Conservation (phyloP, 352 stramenopile genomes). For the Globisporangium parvum region DNA sequence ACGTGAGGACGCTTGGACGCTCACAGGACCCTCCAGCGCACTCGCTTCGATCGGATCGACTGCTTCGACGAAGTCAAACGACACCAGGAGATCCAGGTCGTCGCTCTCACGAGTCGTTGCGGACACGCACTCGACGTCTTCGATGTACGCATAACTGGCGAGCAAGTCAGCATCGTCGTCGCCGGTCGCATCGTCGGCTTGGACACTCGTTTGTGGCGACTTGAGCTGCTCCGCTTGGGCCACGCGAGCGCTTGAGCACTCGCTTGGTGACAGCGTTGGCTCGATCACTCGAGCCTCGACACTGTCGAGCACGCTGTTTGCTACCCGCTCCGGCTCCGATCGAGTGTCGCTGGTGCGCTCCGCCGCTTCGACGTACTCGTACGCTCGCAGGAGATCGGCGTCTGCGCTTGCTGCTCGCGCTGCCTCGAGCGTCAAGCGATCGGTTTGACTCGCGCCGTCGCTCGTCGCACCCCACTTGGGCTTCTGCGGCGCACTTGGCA, state of each 20-base stretch:
- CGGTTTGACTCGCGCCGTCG: slow-evolving; percentile 10
- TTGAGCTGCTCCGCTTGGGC: background rate
- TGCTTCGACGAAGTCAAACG: slow-evolving; percentile 21
- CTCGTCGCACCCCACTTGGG: slow-evolving; percentile 4
- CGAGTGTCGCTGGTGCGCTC: background rate
- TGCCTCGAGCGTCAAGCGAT: background rate
- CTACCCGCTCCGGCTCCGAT: background rate
- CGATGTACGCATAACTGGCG: slow-evolving; percentile 28
- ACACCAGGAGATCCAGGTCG: slow-evolving; percentile 17
- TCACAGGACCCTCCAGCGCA: background rate
- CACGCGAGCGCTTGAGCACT: background rate
- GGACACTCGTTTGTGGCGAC: too few relatives aligned
- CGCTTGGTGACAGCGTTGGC: too few relatives aligned
- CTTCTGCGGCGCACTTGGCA: background rate
- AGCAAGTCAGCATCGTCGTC: slow-evolving; percentile 19
- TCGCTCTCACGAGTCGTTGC: background rate
- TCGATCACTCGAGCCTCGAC: too few relatives aligned
- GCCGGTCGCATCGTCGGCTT: background rate
- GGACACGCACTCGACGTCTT: slow-evolving; percentile 16
- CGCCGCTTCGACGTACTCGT: slow-evolving; percentile 16
- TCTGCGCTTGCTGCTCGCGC: background rate
- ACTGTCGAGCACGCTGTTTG: background rate
- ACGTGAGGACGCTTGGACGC: background rate
- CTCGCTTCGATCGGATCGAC: slow-evolving; percentile 3
- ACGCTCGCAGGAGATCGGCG: slow-evolving; percentile 14